Conservation (phyloP, 2,329 filamentous ascomycete genomes). For the Botryosphaeria dothidea region DNA sequence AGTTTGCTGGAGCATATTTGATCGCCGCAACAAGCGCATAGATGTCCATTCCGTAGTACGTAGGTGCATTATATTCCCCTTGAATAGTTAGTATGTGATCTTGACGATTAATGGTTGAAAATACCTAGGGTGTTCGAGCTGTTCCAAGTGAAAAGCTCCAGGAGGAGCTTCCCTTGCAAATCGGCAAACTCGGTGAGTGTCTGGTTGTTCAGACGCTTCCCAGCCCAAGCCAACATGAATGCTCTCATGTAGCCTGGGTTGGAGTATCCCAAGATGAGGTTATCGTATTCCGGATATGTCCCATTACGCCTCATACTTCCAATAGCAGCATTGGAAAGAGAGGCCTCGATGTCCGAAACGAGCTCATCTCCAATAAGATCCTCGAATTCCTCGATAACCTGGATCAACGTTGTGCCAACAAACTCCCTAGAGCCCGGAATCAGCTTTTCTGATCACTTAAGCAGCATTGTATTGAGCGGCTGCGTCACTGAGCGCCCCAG, state of each 20-base stretch:
- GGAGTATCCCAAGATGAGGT: conserved; percentile 42
- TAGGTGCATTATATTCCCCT: conserved; percentile 44
- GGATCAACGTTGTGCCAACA: conserved; percentile 38
- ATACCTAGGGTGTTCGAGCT: conserved; percentile 34
- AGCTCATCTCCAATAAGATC: conserved; percentile 34
- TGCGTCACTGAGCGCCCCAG: too few species aligned
- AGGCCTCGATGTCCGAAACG: conserved; percentile 38
- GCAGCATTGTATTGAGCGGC: too few species aligned
- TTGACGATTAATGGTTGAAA: background rate
- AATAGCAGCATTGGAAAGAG: conserved; percentile 39
- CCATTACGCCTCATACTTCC: conserved; percentile 46
- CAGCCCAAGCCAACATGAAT: conserved; percentile 45
- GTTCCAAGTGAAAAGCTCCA: conserved; percentile 28
- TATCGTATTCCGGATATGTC: conserved; percentile 41
- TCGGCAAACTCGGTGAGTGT: conserved; percentile 41
- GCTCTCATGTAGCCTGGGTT: conserved; percentile 47
- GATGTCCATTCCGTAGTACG: conserved; percentile 45
- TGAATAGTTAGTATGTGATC: background rate
- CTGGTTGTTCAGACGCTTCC: conserved; percentile 39
- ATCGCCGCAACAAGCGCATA: conserved; percentile 44
- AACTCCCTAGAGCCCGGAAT: conserved; percentile 33
- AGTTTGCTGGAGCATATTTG: conserved; percentile 36
- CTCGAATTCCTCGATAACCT: conserved; percentile 39
- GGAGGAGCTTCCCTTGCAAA: conserved; percentile 31
- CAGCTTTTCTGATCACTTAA: background rate